Evolutionary conservation across 371 early-diverging fungal species (phyloP), one percentile per base, ranked within the genome.

Genomic region (Mortierella sp.): DNA sequence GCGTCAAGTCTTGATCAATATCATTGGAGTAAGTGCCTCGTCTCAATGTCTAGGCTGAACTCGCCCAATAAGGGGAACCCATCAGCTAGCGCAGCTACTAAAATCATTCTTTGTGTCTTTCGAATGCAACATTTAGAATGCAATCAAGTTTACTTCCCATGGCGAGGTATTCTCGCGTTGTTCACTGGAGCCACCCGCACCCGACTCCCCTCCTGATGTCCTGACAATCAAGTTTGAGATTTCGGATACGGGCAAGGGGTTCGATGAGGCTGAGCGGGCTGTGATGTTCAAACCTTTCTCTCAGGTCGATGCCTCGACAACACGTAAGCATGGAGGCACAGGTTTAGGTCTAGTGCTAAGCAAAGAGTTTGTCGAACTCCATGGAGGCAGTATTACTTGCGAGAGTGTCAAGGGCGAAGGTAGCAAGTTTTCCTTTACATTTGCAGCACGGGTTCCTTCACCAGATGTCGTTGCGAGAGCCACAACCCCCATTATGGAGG

Each of bases 251-350:
- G 90, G 90, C 44, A 71, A 87, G 43, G 90, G 90, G 14, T 90
- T 90, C 68, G 88, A 90, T 67, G 79, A 87, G 7, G 72, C 83
- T 3, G 90, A 86, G 44, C 87, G 89, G 50, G 85, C 87, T 1
- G 85, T 88, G 48, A 90, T 90, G 88, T 90, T 90, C 72, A 89
- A 90, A 59, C 91, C 91, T 0, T 90, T 89, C 55, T 89, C 89
- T 0, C 91, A 90, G 72, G 88, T 88, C 9, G 89, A 89, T 57
- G 85, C 87, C 59, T 90, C 91, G 21, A 87, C 87, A 43, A 89
- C 90, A 4, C 79, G 90, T 58, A 90, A 90, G 64, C 87, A 90
- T 72, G 90, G 89, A 28, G 90, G 90, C 30, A 90, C 88, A 64
- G 91, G 91, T 21, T 68, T 90, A 18, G 91, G 91, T 0, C 76